Conservation (phyloP, 2,329 filamentous ascomycete genomes). For the Nigrograna mackinnonii region DNA sequence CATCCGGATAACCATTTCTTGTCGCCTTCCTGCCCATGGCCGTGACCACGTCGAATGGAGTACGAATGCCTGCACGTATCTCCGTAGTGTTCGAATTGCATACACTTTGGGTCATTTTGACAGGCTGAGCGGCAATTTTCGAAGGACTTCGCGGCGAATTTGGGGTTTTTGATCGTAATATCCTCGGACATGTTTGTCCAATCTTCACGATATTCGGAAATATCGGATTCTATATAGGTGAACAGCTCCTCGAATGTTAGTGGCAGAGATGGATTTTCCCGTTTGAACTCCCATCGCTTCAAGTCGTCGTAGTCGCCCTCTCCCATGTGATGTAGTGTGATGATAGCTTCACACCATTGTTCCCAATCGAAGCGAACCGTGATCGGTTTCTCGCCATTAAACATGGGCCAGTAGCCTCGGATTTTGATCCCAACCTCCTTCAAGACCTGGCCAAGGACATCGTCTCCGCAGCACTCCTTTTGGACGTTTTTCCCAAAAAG, state of each 20-base stretch:
- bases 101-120: constrained; percentile 28
- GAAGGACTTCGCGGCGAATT: constrained; percentile 24
- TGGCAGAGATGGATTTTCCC: constrained; percentile 23
- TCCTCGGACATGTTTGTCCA: constrained; percentile 40
- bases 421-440: constrained; percentile 38
- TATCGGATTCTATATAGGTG: constrained; percentile 26
- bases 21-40: constrained; percentile 21
- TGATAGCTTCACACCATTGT: constrained; percentile 49
- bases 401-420: constrained; percentile 48
- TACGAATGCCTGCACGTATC: constrained; percentile 31
- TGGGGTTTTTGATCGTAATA: constrained; percentile 19
- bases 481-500: constrained; percentile 39
- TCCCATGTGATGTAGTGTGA: constrained; percentile 42
- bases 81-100: constrained; percentile 35
- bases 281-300: constrained; percentile 28
- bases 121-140: constrained; percentile 32
- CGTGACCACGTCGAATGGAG: constrained; percentile 31
- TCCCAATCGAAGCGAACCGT: constrained; percentile 41
- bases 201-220: constrained; percentile 27
- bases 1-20: constrained; percentile 33
- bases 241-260: constrained; percentile 40
- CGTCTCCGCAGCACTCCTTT: constrained; percentile 42
- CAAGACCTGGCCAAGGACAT: constrained; percentile 41
- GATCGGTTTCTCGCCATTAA: constrained; percentile 47
- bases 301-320: constrained; percentile 31